Evolutionary conservation across 2,329 filamentous ascomycete species (phyloP).

Genomic region (Diplocarpon rosae): DNA sequence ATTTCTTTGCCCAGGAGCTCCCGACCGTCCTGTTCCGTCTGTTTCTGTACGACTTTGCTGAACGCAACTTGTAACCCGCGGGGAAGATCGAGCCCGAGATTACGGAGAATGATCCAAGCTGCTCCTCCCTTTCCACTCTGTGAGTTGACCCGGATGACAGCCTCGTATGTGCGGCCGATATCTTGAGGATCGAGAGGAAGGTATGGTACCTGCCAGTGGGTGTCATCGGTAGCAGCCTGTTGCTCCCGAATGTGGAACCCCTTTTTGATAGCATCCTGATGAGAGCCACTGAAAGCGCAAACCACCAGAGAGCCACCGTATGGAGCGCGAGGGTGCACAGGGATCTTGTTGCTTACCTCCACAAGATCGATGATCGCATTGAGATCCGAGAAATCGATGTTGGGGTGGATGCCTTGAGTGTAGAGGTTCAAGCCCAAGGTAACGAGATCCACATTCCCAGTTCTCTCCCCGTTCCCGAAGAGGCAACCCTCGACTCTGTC

Average conservation of each 20-base stretch:
- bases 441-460: slow-evolving; percentile 90
- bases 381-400: slow-evolving; percentile 87
- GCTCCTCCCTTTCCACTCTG: slow-evolving; percentile 91
- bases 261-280: slow-evolving; percentile 97
- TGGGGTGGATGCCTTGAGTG: slow-evolving; percentile 77
- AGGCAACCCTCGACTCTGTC: slow-evolving; percentile 90
- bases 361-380: slow-evolving; percentile 77
- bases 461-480: slow-evolving; percentile 91
- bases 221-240: slow-evolving; percentile 46
- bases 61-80: slow-evolving; percentile 89
- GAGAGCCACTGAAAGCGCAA: slow-evolving; percentile 81
- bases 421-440: slow-evolving; percentile 90
- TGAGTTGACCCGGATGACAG: slow-evolving; percentile 94
- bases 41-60: slow-evolving; percentile 72
- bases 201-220: slow-evolving; percentile 78
- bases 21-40: slow-evolving; percentile 68
- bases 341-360: slow-evolving; percentile 89
- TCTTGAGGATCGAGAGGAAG: slow-evolving; percentile 87
- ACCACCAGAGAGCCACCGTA: slow-evolving; percentile 90
- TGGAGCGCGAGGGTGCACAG: slow-evolving; percentile 77
- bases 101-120: slow-evolving; percentile 85
- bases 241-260: slow-evolving; percentile 63
- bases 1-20: slow-evolving; percentile 82
- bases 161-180: slow-evolving; percentile 94
- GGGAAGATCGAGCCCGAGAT: slow-evolving; percentile 83